Conservation (phyloP, 1,284 basidiomycete species). For the Mycena citricolor region DNA sequence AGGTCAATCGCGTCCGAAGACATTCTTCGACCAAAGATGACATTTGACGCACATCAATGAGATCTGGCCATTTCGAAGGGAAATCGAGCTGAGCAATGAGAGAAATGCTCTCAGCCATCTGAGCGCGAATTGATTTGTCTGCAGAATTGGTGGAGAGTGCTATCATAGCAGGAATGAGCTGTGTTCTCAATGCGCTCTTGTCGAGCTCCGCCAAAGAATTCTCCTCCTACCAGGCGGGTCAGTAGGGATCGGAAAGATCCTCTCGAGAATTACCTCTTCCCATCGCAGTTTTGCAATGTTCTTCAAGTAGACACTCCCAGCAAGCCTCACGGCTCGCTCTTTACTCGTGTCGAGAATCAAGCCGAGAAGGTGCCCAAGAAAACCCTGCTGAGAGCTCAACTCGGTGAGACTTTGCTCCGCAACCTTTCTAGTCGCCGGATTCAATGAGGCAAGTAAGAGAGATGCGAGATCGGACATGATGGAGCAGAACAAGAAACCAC, state of each 20-base stretch:
- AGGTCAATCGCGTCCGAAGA: slow-evolving; percentile 2
- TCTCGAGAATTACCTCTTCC: slow-evolving; percentile 66
- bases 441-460: slow-evolving; percentile 72
- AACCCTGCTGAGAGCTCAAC: slow-evolving; percentile 74
- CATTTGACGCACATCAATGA: slow-evolving; percentile 82
- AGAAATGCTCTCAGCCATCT: slow-evolving; percentile 88
- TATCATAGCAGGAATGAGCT: slow-evolving; percentile 84
- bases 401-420: slow-evolving; percentile 76
- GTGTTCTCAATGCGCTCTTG: slow-evolving; percentile 64
- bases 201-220: slow-evolving; percentile 62
- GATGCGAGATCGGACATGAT: slow-evolving; percentile 64
- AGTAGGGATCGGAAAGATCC: slow-evolving; percentile 2
- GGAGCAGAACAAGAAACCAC: slow-evolving; percentile 2
- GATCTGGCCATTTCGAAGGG: slow-evolving; percentile 79
- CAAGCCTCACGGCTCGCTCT: slow-evolving; percentile 72
- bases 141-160: slow-evolving; percentile 57
- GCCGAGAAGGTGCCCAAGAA: slow-evolving; percentile 69
- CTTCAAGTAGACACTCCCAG: slow-evolving; percentile 87
- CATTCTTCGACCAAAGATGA: too few relatives aligned
- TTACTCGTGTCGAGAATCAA: slow-evolving; percentile 71
- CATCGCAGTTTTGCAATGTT: slow-evolving; percentile 84
- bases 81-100: slow-evolving; percentile 88
- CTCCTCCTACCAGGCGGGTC: slow-evolving; percentile 42
- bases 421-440: slow-evolving; percentile 70
- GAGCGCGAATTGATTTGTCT: slow-evolving; percentile 71